Evolutionary conservation across 768 basidiomycete genomes (phyloP).

Genomic region (Trametes gibbosa): DNA sequence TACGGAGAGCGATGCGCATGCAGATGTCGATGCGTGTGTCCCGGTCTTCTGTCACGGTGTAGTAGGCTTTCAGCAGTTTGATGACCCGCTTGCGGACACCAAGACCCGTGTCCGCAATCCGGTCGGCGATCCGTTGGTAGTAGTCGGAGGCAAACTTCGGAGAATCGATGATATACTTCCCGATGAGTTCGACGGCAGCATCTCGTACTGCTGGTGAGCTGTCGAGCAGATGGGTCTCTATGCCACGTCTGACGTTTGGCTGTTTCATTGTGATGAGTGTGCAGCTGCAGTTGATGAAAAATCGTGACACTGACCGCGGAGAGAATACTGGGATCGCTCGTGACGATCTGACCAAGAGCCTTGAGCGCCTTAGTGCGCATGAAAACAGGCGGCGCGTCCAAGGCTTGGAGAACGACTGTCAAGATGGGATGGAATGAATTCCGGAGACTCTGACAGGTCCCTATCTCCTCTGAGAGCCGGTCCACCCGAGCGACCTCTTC

Average conservation of each 20-base stretch:
- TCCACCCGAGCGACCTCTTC: slow-evolving; percentile 72
- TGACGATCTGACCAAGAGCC: slow-evolving; percentile 86
- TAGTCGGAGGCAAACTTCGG: slow-evolving; percentile 89
- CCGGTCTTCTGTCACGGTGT: slow-evolving; percentile 58
- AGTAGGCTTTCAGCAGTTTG: slow-evolving; percentile 86
- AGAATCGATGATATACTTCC: slow-evolving; percentile 92
- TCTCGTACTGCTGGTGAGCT: slow-evolving; percentile 94
- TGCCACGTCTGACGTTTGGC: slow-evolving; percentile 78
- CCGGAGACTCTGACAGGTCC: slow-evolving; percentile 69
- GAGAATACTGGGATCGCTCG: slow-evolving; percentile 82
- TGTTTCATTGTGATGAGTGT: slow-evolving; percentile 27
- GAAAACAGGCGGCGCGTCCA: slow-evolving; percentile 85
- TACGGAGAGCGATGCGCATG: slow-evolving; percentile 74
- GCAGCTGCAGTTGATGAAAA: neutral
- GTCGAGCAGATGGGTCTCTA: slow-evolving; percentile 89
- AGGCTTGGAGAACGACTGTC: slow-evolving; percentile 69
- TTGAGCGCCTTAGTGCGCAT: slow-evolving; percentile 93
- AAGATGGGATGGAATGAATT: slow-evolving; percentile 84
- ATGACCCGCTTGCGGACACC: slow-evolving; percentile 94
- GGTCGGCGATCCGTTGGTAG: slow-evolving; percentile 82
- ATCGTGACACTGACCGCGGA: slow-evolving; percentile 53
- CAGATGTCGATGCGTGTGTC: slow-evolving; percentile 74
- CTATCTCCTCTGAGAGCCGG: slow-evolving; percentile 69
- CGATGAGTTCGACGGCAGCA: slow-evolving; percentile 94
- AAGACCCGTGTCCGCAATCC: slow-evolving; percentile 92